Evolutionary conservation across 2,329 filamentous ascomycete genomes (phyloP), one percentile per base, ranked within the genome.

Genomic region (Podosphaera leucotricha): DNA sequence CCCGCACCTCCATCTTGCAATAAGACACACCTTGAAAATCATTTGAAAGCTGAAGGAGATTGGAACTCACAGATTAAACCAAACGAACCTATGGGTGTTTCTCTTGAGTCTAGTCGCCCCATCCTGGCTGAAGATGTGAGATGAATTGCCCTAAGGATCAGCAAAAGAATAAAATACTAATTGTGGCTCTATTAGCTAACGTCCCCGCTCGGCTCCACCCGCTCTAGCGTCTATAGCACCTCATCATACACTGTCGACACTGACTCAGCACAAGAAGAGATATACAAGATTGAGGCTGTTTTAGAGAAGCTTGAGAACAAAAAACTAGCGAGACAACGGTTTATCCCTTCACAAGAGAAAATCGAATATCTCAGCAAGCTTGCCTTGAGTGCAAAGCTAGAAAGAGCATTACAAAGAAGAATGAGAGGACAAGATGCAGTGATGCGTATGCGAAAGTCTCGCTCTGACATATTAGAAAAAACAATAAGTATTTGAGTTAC

Each of bases 371-470:
- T 81, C 59, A 73, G 70, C 62, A 80, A 80, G 60, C 62, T 81
- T 52, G 77, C 77, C 15, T 64, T 83, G 43, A 75, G 77, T 28
- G 78, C 78, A n/a, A 82, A 82, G 61, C 64, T 82, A 43, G 77
- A 82, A 57, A 67, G 77, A 46, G 78, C 78, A 2, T 64, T 83
- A 24, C 69, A 71, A 45, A 64, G 78, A 51, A 66, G 78, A 54
- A 79, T 82, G 76, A 73, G 70, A 8, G 63, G 74, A 41, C 78
- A 83, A 58, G 78, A 83, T 59, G 77, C 77, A 38, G 70, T 75
- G 55, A 75, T 78, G 60, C 68, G 70, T 53, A 48, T 48, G 19
- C 50, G 51, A 41, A 52, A 53, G 43, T 41, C 38, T 11, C 44
- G 16, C 16, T 19, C 16, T n/a, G 43, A 43, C 11, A 39, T 43